Evolutionary conservation across 148 eudicot species (phyloP).

Genomic region (Camellia lanceoleosa): DNA sequence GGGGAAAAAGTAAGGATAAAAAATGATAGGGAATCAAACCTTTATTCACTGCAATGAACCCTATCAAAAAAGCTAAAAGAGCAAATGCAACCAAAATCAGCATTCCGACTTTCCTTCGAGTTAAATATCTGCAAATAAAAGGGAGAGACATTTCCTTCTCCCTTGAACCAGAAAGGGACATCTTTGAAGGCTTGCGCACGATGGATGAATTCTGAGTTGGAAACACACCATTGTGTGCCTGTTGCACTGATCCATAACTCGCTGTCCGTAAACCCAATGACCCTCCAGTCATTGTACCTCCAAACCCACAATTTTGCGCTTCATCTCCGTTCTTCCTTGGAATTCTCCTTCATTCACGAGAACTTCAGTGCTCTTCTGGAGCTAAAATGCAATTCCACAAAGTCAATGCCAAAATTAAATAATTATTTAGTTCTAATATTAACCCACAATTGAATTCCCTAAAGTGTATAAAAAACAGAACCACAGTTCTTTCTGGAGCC

Average conservation of each 20-base stretch:
- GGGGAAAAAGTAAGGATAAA: neutral
- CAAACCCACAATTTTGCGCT: constrained; percentile 35
- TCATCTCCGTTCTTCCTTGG: constrained; percentile 52
- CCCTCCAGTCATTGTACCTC: constrained; percentile 77
- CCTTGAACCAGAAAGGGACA: constrained; percentile 52
- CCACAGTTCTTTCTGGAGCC: neutral
- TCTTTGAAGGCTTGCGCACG: constrained; percentile 56
- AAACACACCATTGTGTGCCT: constrained; percentile 53
- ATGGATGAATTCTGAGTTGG: constrained; percentile 45
- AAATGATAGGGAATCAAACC: constrained; percentile 38
- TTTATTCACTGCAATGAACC: constrained; percentile 52
- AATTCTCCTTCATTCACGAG: constrained; percentile 30
- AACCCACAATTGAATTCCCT: neutral
- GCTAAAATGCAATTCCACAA: neutral
- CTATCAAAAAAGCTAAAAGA: constrained; percentile 52
- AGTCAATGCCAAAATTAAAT: neutral
- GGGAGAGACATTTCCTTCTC: constrained; percentile 70
- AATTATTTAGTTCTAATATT: neutral
- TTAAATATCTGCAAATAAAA: constrained; percentile 41
- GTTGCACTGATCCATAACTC: constrained; percentile 75
- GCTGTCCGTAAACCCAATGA: constrained; percentile 60
- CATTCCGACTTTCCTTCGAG: constrained; percentile 70
- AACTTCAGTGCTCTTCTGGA: neutral
- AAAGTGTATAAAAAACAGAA: neutral
- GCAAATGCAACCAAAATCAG: constrained; percentile 62